Evolutionary conservation across 2,329 filamentous ascomycete genomes (phyloP).

Genomic region (Exophiala dermatitidis): DNA sequence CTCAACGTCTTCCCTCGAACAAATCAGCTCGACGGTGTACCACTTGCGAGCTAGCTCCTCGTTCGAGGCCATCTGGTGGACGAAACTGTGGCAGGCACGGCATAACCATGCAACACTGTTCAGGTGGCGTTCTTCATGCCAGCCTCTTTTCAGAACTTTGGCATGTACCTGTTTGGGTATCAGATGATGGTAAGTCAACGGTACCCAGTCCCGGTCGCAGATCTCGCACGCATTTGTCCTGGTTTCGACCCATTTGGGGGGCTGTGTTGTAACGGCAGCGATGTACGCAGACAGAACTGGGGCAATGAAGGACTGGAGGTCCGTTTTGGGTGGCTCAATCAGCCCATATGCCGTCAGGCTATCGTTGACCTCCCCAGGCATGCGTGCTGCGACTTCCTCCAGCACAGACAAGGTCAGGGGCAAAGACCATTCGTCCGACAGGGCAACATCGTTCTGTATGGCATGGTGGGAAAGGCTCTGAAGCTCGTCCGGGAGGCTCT

Average conservation of each 20-base stretch:
- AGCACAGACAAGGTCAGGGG: conserved; percentile 50
- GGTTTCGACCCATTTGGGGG: conserved; percentile 56
- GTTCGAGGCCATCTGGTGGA: conserved; percentile 67
- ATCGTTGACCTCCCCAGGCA: conserved; percentile 58
- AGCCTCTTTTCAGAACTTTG: conserved; percentile 68
- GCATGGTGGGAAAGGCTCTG: conserved; percentile 55
- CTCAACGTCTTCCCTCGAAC: conserved; percentile 63
- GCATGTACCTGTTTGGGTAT: conserved; percentile 72
- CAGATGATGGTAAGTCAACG: conserved; percentile 75
- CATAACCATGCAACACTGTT: conserved; percentile 82
- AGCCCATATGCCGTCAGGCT: conserved; percentile 62
- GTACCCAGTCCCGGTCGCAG: conserved; percentile 66
- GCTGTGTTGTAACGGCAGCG: conserved; percentile 49
- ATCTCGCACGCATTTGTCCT: conserved; percentile 62
- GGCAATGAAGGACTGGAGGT: conserved; percentile 51
- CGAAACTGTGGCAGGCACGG: conserved; percentile 73
- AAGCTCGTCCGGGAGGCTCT: conserved; percentile 54
- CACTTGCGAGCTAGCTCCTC: conserved; percentile 69
- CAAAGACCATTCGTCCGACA: conserved; percentile 51
- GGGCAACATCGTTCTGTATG: conserved; percentile 43
- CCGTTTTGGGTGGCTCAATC: conserved; percentile 41
- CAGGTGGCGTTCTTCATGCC: conserved; percentile 68
- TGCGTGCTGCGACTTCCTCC: conserved; percentile 44
- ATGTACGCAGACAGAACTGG: conserved; percentile 60
- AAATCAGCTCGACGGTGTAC: conserved; percentile 64